Percentiles rank a stretch among this genome's conserved stretches.
phyloP scores from a whole-genome alignment of 192 early-diverging fungal genomes.

The Linnemannia hyalina region DNA sequence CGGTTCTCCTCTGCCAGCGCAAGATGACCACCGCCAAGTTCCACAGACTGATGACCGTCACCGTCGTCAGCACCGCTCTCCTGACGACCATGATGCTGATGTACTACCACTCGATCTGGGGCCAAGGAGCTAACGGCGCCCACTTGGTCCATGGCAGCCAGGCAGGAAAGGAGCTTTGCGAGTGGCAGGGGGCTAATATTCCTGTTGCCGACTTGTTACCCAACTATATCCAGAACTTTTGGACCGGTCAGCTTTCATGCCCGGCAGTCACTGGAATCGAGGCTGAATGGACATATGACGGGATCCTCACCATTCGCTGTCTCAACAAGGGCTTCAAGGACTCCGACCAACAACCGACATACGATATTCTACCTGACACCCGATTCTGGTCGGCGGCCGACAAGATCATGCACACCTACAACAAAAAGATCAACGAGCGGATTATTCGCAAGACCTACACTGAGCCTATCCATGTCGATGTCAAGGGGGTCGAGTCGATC shows the following conservation, averaged over 20 bases:
- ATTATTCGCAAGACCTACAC: slow-evolving; percentile 34
- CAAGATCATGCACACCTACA: slow-evolving; percentile 60
- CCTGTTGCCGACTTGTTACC: slow-evolving; percentile 67
- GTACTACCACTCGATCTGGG: slow-evolving; percentile 62
- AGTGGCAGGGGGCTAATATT: slow-evolving; percentile 64
- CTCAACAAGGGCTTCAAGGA: slow-evolving; percentile 26
- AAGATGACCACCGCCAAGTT: slow-evolving; percentile 38
- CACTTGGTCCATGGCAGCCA: slow-evolving; percentile 24
- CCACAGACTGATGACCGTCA: slow-evolving; percentile 47
- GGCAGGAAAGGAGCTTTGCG: slow-evolving; percentile 53
- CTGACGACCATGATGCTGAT: slow-evolving; percentile 35
- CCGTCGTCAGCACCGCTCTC: slow-evolving; percentile 22
- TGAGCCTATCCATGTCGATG: slow-evolving; percentile 35
- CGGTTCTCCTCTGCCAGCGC: slow-evolving; percentile 36
- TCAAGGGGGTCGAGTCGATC: slow-evolving; percentile 53
- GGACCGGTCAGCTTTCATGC: slow-evolving; percentile 61
- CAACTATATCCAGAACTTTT: slow-evolving; percentile 68
- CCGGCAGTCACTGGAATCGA: slow-evolving; percentile 44
- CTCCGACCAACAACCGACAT: slow-evolving; percentile 15
- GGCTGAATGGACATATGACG: slow-evolving; percentile 55
- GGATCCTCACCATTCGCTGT: slow-evolving; percentile 55
- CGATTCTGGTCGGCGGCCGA: slow-evolving; percentile 59
- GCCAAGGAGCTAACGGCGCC: slow-evolving; percentile 44
- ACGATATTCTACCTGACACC: slow-evolving; percentile 68
- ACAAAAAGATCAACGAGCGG: slow-evolving; percentile 56